Percentiles rank a stretch among this genome's conserved stretches.
phyloP scores from a whole-genome alignment of 2,329 filamentous ascomycete species.

The Stagonosporopsis chrysanthemi region DNA sequence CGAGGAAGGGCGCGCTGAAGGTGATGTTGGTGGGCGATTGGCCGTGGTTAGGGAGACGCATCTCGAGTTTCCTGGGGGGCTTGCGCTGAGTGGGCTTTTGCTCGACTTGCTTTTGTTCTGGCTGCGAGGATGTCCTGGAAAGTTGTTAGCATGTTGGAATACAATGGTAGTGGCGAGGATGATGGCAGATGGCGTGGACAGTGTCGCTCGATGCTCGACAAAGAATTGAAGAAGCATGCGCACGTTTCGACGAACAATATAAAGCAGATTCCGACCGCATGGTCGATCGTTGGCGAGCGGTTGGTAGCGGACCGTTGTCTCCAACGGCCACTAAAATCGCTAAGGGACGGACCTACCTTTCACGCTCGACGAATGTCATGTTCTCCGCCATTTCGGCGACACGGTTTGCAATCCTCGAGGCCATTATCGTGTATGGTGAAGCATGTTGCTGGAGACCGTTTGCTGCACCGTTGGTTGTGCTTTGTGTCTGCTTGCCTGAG shows the following conservation, averaged over 20 bases:
- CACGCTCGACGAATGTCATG: slow-evolving; percentile 59
- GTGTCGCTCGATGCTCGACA: not conserved
- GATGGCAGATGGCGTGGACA: not conserved
- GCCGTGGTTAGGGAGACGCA: slow-evolving; percentile 53
- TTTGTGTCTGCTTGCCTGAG: slow-evolving; percentile 31
- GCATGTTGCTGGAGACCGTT: slow-evolving; percentile 42
- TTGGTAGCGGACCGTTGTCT: slow-evolving; percentile 22
- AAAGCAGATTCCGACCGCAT: slow-evolving; percentile 2
- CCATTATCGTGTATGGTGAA: slow-evolving; percentile 61
- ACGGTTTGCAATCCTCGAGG: slow-evolving; percentile 58
- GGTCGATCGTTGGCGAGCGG: slow-evolving; percentile 7
- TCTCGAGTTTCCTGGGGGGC: slow-evolving; percentile 59
- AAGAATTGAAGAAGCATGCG: not conserved
- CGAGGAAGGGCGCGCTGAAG: slow-evolving; percentile 61
- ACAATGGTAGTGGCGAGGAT: too few species aligned
- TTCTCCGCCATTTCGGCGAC: slow-evolving; percentile 62
- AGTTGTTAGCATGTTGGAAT: not conserved
- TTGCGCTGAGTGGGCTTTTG: slow-evolving; percentile 41
- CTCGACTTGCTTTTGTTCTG: slow-evolving; percentile 33
- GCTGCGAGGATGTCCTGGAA: slow-evolving; percentile 23
- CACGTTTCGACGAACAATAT: not conserved
- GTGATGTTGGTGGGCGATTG: slow-evolving; percentile 51
- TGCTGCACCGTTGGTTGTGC: slow-evolving; percentile 32
- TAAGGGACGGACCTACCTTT: slow-evolving; percentile 36
- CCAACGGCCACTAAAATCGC: slow-evolving; percentile 26